phyloP scores from a whole-genome alignment of 2,329 filamentous ascomycete genomes.

The Penicillium expansum region DNA sequence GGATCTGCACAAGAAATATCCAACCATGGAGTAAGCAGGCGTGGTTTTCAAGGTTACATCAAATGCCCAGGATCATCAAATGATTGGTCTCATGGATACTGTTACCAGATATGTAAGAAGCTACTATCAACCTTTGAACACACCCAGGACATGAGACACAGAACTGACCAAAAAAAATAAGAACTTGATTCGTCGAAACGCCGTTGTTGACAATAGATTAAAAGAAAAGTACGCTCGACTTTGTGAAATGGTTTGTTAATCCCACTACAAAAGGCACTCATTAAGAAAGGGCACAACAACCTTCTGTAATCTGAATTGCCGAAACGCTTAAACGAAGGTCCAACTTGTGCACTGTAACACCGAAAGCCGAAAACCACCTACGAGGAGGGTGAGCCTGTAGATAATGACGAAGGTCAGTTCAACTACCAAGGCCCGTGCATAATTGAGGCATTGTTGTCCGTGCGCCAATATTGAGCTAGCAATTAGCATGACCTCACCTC shows the following conservation, averaged over 20 bases:
- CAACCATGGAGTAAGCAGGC: not conserved
- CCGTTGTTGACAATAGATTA: too few relatives aligned
- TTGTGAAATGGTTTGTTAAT: too few relatives aligned
- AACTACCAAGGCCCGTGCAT: not conserved
- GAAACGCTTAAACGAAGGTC: too few relatives aligned
- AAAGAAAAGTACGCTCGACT: too few relatives aligned
- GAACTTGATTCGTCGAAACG: not conserved
- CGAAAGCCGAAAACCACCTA: too few relatives aligned
- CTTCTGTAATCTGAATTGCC: too few relatives aligned
- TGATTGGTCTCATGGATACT: not conserved
- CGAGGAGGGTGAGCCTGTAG: not conserved
- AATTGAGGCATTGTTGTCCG: not conserved
- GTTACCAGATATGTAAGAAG: not conserved
- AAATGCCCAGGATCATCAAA: not conserved
- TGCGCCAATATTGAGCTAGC: not conserved
- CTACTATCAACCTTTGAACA: not conserved
- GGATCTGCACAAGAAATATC: not conserved
- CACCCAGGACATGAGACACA: not conserved
- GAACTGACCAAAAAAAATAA: not conserved
- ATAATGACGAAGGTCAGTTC: not conserved
- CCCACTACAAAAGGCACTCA: too few relatives aligned
- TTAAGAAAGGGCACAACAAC: too few relatives aligned
- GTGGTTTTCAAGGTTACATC: not conserved
- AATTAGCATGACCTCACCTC: not conserved
- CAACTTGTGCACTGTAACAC: too few relatives aligned